Evolutionary conservation across 441 rosid species (phyloP).

Genomic region (Bruguiera hainesii): DNA sequence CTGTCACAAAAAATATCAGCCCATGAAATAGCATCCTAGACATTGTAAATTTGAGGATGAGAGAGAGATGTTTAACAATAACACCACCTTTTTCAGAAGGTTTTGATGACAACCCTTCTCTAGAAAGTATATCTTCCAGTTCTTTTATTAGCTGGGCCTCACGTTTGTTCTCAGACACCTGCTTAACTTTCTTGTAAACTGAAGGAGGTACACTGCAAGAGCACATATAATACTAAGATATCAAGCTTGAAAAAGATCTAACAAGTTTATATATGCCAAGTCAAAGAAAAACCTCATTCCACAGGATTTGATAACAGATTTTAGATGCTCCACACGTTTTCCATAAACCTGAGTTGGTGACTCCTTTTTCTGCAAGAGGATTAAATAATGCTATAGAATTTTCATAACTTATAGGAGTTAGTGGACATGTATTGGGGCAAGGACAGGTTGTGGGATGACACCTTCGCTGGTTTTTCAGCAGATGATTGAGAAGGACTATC

Average conservation of each 20-base stretch:
- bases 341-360: slow-evolving; percentile 59
- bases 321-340: slow-evolving; percentile 76
- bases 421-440: not conserved
- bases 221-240: slow-evolving; percentile 15
- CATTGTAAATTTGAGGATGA: not conserved
- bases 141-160: slow-evolving; percentile 71
- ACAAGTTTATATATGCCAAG: slow-evolving; percentile 9
- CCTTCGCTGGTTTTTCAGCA: slow-evolving; percentile 50
- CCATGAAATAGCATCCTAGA: not conserved
- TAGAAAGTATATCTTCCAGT: slow-evolving; percentile 72
- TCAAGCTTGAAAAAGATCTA: slow-evolving; percentile 20
- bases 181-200: slow-evolving; percentile 78
- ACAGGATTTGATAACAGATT: slow-evolving; percentile 74
- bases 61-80: slow-evolving; percentile 13
- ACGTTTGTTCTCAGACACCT: slow-evolving; percentile 71
- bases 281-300: slow-evolving; percentile 61
- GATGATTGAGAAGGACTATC: slow-evolving; percentile 52
- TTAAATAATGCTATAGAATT: slow-evolving; percentile 20
- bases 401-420: slow-evolving; percentile 5
- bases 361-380: slow-evolving; percentile 63
- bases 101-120: slow-evolving; percentile 76
- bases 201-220: slow-evolving; percentile 64
- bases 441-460: slow-evolving; percentile 15
- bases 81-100: slow-evolving; percentile 78
- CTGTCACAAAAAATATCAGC: slow-evolving; percentile 7